Base-by-base conservation (phyloP, 2,329 filamentous ascomycete genomes). In the Berkeleyomyces basicola region DNA sequence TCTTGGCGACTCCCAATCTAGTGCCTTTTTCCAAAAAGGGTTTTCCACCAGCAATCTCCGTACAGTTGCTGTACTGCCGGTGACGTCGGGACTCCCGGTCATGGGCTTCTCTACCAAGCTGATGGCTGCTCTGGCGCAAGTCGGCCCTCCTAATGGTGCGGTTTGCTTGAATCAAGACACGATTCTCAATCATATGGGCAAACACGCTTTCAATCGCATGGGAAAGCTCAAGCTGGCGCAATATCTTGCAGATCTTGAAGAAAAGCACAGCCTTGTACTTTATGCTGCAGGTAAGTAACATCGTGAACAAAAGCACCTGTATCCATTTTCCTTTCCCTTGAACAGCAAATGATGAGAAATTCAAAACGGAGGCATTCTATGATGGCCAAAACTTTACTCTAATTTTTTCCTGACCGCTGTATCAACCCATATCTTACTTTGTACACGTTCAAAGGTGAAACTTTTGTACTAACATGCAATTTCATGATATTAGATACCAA, bases 171-270 rank as follows among this genome's bases (percentile, higher is more conserved):
- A 96, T 67, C 92, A 99, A 73, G 86, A 90, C 2, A 89, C 90
- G 2, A 96, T 99, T 68, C 74, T 99, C 60, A 96, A 95, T 67
- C 95, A 99, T 71, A 80, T 99, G 0, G 93, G 95, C 37, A 87
- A 93, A 66, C 90, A 99, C 73, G 93, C 95, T 0, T 99, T 99
- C 72, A 97, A 88, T 73, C 88, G 87, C 68, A 97, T 99, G 87
- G 93, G 93, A 4, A 97, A 96, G 73, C 77, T 99, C 37, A 96
- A 95, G 73, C 77, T 99, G 5, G 90, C 92, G 0, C 92, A 99
- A 68, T 99, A 99, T 70, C 80, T 99, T 59, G 93, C 95, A 1
- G 93, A 99, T 69, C 78, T 99, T 9, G 93, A 99, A 73, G 93
- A 99, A 74, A 96, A 96, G 71, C 97, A 95, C 69, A 90, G 92